These are phyloP conservation scores for Leccinum pellstonianum DNA, from an alignment of 768 basidiomycete species.

Conservation along the genomic window DNA sequence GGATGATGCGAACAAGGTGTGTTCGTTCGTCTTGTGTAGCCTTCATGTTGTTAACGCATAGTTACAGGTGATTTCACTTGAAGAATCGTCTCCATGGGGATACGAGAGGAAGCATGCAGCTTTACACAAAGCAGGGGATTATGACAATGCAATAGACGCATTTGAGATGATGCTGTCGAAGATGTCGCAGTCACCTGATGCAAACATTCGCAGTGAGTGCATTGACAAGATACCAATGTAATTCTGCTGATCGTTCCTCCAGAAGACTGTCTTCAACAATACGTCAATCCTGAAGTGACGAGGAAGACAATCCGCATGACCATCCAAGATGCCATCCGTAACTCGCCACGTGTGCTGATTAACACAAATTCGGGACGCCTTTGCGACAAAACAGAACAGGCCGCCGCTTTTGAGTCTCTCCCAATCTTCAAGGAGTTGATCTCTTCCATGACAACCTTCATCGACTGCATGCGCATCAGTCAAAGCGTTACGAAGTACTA, in stretches of 20 bases:
- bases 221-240: background rate
- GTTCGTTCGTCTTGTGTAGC: background rate
- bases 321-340: background rate
- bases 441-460: background rate
- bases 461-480: background rate
- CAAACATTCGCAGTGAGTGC: slow-evolving; percentile 1
- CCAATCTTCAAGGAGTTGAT: background rate
- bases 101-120: slow-evolving; percentile 5
- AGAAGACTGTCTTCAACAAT: background rate
- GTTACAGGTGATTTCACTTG: slow-evolving; percentile 2
- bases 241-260: background rate
- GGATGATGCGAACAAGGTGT: slow-evolving; percentile 1
- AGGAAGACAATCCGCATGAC: background rate
- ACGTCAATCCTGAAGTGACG: background rate
- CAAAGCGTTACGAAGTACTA: background rate
- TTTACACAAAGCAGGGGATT: background rate
- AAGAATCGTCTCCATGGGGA: slow-evolving; percentile 2
- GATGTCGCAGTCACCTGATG: background rate
- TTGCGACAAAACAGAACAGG: background rate
- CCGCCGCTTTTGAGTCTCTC: background rate
- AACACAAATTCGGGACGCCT: background rate
- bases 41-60: background rate
- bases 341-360: background rate
- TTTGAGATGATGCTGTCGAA: slow-evolving; percentile 5
- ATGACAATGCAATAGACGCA: background rate